These are phyloP conservation scores for Schizophyllum amplum DNA, from an alignment of 1,284 basidiomycete species.

Conservation along the genomic window DNA sequence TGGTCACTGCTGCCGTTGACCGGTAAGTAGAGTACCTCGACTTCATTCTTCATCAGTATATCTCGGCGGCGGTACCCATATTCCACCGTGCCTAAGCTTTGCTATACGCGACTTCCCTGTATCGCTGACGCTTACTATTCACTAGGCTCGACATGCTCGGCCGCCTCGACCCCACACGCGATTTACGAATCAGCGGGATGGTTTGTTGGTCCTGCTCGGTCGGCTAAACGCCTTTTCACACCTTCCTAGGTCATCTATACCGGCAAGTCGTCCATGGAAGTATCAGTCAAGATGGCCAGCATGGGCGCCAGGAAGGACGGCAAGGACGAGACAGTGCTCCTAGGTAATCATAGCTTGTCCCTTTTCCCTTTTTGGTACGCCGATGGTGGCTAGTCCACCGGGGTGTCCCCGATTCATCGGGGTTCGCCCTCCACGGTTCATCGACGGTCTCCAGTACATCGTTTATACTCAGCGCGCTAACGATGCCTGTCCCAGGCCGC, in stretches of 20 bases:
- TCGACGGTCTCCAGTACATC: neutral
- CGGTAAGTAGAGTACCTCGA: slow-evolving; percentile 32
- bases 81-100: too few relatives aligned
- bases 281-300: slow-evolving; percentile 76
- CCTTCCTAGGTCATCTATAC: slow-evolving; percentile 64
- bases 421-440: too few relatives aligned
- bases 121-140: neutral
- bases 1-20: slow-evolving; percentile 79
- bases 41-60: neutral
- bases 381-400: too few relatives aligned
- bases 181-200: slow-evolving; percentile 60
- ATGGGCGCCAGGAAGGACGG: slow-evolving; percentile 29
- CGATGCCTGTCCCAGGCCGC: slow-evolving; percentile 34
- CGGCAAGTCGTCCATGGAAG: slow-evolving; percentile 72
- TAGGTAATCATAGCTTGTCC: slow-evolving; percentile 36
- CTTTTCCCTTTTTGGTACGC: slow-evolving; percentile 16
- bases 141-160: slow-evolving; percentile 57
- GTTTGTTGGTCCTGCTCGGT: neutral
- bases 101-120: too few relatives aligned
- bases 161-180: slow-evolving; percentile 47
- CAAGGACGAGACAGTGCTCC: slow-evolving; percentile 52
- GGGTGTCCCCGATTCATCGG: too few relatives aligned
- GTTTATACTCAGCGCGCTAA: neutral
- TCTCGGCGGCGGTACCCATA: too few relatives aligned
- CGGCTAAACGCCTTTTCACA: too few relatives aligned